These are phyloP conservation scores for Aeschynomene evenia DNA, from an alignment of 306 rosid genomes.

Conservation along the genomic window DNA sequence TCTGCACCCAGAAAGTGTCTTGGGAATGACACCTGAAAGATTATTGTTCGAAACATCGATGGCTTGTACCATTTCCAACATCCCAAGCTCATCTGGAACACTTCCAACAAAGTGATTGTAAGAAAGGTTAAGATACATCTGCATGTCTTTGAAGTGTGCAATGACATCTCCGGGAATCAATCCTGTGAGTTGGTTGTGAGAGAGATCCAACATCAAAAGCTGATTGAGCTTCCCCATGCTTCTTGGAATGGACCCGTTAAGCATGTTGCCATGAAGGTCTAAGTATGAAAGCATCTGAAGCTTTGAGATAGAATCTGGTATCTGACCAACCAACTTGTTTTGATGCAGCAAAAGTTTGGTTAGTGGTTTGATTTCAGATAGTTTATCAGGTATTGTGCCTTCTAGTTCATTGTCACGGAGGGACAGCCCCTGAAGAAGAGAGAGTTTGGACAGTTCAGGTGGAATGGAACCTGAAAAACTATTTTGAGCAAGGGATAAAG, in stretches of 20 bases:
- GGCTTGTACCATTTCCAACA: conserved; percentile 64
- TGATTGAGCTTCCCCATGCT: conserved; percentile 49
- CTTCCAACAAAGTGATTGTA: conserved; percentile 66
- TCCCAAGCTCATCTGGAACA: conserved; percentile 68
- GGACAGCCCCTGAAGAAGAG: conserved; percentile 65
- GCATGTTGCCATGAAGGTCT: conserved; percentile 66
- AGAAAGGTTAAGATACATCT: conserved; percentile 67
- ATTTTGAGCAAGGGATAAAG: conserved; percentile 52
- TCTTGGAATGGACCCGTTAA: conserved; percentile 66
- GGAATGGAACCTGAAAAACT: conserved; percentile 72
- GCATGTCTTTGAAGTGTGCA: conserved; percentile 53
- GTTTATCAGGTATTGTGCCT: conserved; percentile 64
- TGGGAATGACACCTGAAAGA: conserved; percentile 70
- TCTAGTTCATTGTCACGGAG: conserved; percentile 54
- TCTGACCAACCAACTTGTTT: conserved; percentile 71
- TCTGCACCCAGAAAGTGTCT: conserved; percentile 52
- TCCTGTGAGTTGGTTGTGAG: conserved; percentile 64
- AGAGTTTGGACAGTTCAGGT: conserved; percentile 59
- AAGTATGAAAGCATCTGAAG: conserved; percentile 64
- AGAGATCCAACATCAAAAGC: conserved; percentile 63
- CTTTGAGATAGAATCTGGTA: conserved; percentile 64
- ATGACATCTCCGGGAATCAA: conserved; percentile 54
- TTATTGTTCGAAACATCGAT: conserved; percentile 84
- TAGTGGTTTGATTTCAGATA: conserved; percentile 52
- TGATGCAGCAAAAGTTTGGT: conserved; percentile 40